Percentiles rank a stretch among this genome's conserved stretches.
phyloP scores from a whole-genome alignment of 176 grass and related monocot genomes.

The Aegilops umbellulata region DNA sequence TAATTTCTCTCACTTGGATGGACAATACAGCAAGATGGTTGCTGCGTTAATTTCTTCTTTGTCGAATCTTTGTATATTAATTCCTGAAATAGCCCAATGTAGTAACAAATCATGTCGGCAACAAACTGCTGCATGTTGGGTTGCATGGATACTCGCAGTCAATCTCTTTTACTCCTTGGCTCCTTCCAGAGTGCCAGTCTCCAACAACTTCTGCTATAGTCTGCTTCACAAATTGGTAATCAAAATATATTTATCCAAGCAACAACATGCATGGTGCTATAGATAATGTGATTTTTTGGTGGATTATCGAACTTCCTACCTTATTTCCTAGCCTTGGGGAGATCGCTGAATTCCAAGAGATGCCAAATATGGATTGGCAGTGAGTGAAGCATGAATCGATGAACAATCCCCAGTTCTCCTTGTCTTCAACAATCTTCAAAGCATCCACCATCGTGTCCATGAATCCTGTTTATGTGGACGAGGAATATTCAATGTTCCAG shows the following conservation, averaged over 20 bases:
- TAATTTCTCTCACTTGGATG: not conserved
- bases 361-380: conserved; percentile 46
- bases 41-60: not conserved
- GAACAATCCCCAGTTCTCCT: conserved; percentile 54
- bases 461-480: conserved; percentile 30
- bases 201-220: not conserved
- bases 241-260: not conserved
- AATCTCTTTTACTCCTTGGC: not conserved
- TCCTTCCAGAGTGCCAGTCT: not conserved
- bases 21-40: not conserved
- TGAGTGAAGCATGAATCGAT: conserved; percentile 75
- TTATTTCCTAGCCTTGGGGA: conserved; percentile 47
- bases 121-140: not conserved
- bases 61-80: not conserved
- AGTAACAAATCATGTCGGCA: not conserved
- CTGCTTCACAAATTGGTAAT: not conserved
- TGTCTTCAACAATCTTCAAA: conserved; percentile 32
- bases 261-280: not conserved
- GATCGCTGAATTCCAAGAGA: conserved; percentile 40
- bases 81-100: not conserved
- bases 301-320: not conserved
- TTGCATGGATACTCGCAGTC: not conserved
- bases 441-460: conserved; percentile 36
- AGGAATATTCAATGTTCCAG: not conserved
- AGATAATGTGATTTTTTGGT: not conserved